Percentiles rank a stretch among this genome's conserved stretches.
Conservation (phyloP, 1,139 yeast genomes). For the Sugiyamaella neomexicana region DNA sequence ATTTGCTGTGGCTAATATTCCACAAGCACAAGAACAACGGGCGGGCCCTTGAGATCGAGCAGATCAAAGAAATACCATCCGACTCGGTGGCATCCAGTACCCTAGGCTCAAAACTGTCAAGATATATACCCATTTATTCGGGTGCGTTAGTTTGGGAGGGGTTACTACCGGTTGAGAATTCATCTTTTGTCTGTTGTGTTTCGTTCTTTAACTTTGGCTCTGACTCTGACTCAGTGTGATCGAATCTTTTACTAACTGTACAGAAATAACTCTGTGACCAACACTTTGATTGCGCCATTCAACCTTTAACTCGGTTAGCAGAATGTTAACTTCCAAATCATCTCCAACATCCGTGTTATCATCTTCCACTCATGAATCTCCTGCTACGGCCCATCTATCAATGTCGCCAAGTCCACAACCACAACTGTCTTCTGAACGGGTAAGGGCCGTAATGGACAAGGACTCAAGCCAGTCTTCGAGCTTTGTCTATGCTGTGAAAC, state of each 20-base stretch:
- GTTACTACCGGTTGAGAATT: no score
- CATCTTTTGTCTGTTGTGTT: no score
- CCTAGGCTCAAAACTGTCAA: no score
- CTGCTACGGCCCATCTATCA: neutral
- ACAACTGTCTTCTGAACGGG: neutral
- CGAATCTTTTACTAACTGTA: neutral
- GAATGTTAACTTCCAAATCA: neutral
- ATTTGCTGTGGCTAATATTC: no score
- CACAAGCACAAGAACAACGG: no score
- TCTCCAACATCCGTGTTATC: neutral
- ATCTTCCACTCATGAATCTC: neutral
- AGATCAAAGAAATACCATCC: no score
- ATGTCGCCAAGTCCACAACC: neutral
- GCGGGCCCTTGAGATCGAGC: no score
- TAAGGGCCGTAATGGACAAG: slow-evolving; percentile 2
- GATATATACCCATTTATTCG: no score
- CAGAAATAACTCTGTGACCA: neutral
- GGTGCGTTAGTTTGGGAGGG: no score
- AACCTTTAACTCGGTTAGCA: no score
- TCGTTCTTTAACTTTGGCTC: neutral
- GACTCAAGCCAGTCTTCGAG: slow-evolving; percentile 19
- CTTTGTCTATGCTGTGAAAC: slow-evolving; percentile 22
- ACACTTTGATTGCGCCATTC: no score
- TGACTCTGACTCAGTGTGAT: neutral
- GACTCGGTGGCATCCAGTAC: no score